Evolutionary conservation across 2,329 filamentous ascomycete species (phyloP).

Genomic region (Pseudogymnoascus sp.): DNA sequence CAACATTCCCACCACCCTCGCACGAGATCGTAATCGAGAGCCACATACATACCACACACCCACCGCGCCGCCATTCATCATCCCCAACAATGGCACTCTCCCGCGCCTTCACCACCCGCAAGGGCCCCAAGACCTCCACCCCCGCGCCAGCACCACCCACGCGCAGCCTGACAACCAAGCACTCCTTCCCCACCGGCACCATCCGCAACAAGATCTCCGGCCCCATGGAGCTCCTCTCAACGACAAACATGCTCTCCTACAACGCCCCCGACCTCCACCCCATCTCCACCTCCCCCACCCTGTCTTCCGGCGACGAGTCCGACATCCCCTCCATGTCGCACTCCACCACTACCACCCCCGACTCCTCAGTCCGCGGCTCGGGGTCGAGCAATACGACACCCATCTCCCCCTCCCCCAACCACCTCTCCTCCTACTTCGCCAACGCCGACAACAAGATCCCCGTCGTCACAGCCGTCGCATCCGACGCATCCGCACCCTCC

Average conservation of each 20-base stretch:
- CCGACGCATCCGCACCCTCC: conserved; percentile 47
- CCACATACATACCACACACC: background rate
- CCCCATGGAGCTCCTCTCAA: conserved; percentile 80
- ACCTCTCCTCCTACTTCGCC: conserved; percentile 59
- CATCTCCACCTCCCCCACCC: conserved; percentile 36
- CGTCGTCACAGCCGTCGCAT: conserved; percentile 35
- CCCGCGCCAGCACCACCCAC: conserved; percentile 15
- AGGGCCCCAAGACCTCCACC: conserved; percentile 36
- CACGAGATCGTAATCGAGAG: too few species aligned
- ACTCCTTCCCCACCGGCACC: conserved; percentile 18
- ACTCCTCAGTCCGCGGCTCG: conserved; percentile 33
- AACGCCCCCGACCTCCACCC: conserved; percentile 74
- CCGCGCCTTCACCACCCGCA: conserved; percentile 62
- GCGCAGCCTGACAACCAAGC: conserved; percentile 23
- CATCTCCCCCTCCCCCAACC: conserved; percentile 53
- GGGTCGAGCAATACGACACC: conserved; percentile 18
- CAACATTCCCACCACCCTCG: too few species aligned
- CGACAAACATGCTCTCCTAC: conserved; percentile 93
- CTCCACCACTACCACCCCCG: conserved; percentile 38
- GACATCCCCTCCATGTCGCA: conserved; percentile 45
- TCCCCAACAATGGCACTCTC: conserved; percentile 45
- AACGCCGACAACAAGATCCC: conserved; percentile 22
- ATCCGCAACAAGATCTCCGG: conserved; percentile 66
- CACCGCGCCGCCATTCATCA: background rate
- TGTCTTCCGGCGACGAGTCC: conserved; percentile 65